These are phyloP conservation scores for Patellifolia procumbens DNA, from an alignment of 179 eudicot species.

Conservation along the genomic window DNA sequence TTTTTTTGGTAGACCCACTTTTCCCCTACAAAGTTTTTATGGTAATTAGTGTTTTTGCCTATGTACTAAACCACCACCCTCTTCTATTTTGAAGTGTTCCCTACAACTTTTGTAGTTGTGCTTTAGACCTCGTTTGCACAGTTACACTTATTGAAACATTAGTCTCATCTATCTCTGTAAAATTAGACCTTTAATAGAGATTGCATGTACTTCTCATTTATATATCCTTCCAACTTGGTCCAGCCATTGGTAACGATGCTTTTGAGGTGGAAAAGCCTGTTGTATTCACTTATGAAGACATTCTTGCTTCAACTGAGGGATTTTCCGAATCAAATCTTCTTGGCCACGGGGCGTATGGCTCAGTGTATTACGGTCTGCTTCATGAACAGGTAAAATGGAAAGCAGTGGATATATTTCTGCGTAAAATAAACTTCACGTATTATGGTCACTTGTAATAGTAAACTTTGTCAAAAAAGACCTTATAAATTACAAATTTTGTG, in stretches of 20 bases:
- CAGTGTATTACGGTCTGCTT: constrained; percentile 81
- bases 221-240: constrained; percentile 16
- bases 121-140: neutral
- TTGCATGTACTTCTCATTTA: neutral
- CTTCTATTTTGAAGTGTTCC: neutral
- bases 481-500: too few relatives aligned
- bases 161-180: neutral
- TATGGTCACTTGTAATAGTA: neutral
- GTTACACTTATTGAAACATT: neutral
- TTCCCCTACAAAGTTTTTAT: neutral
- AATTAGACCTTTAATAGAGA: neutral
- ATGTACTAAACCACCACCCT: neutral
- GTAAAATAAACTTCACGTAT: neutral
- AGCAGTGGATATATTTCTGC: neutral
- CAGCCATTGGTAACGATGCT: constrained; percentile 70
- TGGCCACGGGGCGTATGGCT: constrained; percentile 93
- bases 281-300: constrained; percentile 69
- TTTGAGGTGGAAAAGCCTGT: constrained; percentile 94
- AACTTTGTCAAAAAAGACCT: too few relatives aligned
- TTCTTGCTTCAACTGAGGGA: constrained; percentile 68
- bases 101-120: neutral
- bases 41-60: neutral
- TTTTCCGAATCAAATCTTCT: constrained; percentile 92
- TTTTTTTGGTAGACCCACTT: neutral
- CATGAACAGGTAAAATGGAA: constrained; percentile 65